Base-by-base conservation (phyloP, 768 basidiomycete species). In the Leucocoprinus birnbaumii region DNA sequence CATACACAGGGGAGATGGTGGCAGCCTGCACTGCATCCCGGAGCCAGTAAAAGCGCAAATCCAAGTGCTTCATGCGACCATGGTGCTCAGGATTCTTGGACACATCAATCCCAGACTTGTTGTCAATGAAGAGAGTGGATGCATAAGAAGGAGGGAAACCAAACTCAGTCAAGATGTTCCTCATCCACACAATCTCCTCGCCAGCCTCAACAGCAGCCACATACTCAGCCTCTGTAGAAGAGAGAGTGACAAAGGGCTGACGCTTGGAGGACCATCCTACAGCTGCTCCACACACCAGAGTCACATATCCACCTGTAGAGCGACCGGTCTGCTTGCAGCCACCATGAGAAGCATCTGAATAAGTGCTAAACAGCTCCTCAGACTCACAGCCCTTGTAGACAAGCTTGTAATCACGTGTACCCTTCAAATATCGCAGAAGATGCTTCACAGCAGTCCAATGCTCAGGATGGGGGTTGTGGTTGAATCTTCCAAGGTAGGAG, bases 161-260 rank as follows among this genome's bases (percentile, higher is more conserved):
- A 58, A 69, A 53, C 34, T 69, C 64, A 1, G 49, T 47, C 1
- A 71, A 51, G 6, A 72, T 26, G 26, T 68, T 66, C 16, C 60
- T 31, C 51, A 71, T 51, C 67, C 66, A 73, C 35, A 63, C 18
- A 4, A 68, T 57, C 43, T 68, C 62, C 35, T 64, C 54, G 4
- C 63, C 59, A n/a, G 68, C 66, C n/a, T 68, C 58, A 3, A 59
- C 61, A 2, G 66, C 60, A 48, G 57, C 49, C 7, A 73, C 64
- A 57, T 70, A 74, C 53, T 76, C 73, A 7, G 71, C 71, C 58
- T 73, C 68, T 1, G 65, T 67, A 0, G 69, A 73, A 6, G 73
- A 75, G 5, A 68, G 52, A 0, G 73, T 63, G 18, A 76, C 66
- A 59, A 56, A 37, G 3, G 42, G 21, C 22, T 62, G 59, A 9